Evolutionary conservation across 108 stramenopile species (phyloP).

Genomic region (Skeletonema grethae): DNA sequence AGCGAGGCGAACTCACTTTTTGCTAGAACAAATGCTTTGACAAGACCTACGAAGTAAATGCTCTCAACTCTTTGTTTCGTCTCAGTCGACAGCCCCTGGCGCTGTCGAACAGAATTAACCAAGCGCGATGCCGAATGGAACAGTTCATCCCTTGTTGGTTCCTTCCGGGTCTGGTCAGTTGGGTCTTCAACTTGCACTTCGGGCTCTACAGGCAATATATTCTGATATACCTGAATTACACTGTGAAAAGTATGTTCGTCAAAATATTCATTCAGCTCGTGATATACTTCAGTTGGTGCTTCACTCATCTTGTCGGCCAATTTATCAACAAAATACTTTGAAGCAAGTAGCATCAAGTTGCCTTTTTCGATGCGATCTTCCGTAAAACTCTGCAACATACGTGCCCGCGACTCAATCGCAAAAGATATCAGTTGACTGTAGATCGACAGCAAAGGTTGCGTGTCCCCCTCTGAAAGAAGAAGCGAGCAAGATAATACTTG

Average conservation of each 20-base stretch:
- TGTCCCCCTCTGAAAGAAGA: constrained; percentile 23
- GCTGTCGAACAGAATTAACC: constrained; percentile 14
- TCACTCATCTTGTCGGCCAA: constrained; percentile 16
- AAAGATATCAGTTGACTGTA: constrained; percentile 22
- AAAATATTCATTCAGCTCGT: neutral
- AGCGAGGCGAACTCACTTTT: constrained; percentile 21
- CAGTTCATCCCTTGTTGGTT: neutral
- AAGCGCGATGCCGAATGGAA: constrained; percentile 30
- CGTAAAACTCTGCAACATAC: constrained; percentile 3
- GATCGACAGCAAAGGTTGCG: constrained; percentile 21
- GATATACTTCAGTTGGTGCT: neutral
- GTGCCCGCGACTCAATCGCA: constrained; percentile 24
- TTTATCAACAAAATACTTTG: constrained; percentile 47
- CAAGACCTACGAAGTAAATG: constrained; percentile 35
- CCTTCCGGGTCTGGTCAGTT: neutral
- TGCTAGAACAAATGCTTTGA: constrained; percentile 21
- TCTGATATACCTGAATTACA: constrained; percentile 11
- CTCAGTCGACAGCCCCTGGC: constrained; percentile 1
- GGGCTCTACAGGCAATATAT: neutral
- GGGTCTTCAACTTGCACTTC: neutral
- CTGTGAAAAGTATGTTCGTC: constrained; percentile 2
- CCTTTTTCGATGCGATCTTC: constrained; percentile 11
- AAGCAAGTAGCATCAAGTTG: constrained; percentile 12
- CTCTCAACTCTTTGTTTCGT: constrained; percentile 5
- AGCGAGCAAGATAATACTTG: constrained; percentile 39